Evolutionary conservation across 345 rosid species (phyloP).

Genomic region (Euphorbia tirucalli): DNA sequence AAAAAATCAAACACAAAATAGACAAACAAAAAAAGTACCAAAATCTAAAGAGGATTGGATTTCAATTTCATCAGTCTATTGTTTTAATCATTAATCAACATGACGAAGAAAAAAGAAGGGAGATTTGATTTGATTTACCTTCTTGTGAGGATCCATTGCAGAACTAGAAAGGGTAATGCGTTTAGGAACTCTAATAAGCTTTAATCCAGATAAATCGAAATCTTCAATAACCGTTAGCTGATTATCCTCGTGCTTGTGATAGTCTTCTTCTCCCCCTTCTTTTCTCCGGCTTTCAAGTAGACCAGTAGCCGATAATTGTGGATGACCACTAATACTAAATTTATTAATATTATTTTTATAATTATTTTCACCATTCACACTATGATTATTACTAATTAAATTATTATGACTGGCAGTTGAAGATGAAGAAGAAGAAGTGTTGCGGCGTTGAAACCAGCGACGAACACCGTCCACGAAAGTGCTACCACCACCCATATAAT

Average conservation of each 20-base stretch:
- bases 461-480: slow-evolving; percentile 79
- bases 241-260: slow-evolving; percentile 26
- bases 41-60: background rate
- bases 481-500: slow-evolving; percentile 62
- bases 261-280: slow-evolving; percentile 19
- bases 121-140: slow-evolving; percentile 44
- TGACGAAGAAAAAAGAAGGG: slow-evolving; percentile 1
- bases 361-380: background rate
- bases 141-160: slow-evolving; percentile 67
- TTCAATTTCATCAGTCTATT: no score
- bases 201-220: slow-evolving; percentile 51
- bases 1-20: background rate
- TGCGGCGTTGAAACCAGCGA: slow-evolving; percentile 86
- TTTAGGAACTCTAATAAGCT: slow-evolving; percentile 55
- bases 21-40: background rate
- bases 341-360: background rate
- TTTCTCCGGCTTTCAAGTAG: slow-evolving; percentile 24
- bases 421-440: slow-evolving; percentile 25
- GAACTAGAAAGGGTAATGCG: slow-evolving; percentile 28
- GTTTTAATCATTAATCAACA: no score
- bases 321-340: slow-evolving; percentile 27
- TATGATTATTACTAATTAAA: slow-evolving; percentile 15
- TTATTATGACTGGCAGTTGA: background rate
- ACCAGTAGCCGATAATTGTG: slow-evolving; percentile 34
- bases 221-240: slow-evolving; percentile 36